A percentile compares a stretch with the other conserved stretches of the same genome.
phyloP scores from a whole-genome alignment of 2,329 filamentous ascomycete genomes.

The Microdochium paspali region DNA sequence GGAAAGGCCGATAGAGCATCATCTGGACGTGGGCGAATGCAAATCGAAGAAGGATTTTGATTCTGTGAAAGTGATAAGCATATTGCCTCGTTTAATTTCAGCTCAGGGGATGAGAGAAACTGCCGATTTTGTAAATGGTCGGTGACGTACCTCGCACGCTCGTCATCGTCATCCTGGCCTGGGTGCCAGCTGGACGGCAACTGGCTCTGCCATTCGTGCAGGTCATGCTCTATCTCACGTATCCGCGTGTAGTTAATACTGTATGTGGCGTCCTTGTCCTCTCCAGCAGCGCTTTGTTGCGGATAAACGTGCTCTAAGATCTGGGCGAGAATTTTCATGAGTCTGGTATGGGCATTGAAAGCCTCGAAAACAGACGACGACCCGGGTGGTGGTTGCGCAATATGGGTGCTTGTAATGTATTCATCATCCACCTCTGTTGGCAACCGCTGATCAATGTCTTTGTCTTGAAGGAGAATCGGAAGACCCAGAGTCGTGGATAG shows the following conservation, averaged over 20 bases:
- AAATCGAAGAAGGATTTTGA: conserved; percentile 63
- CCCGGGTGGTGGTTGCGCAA: conserved; percentile 40
- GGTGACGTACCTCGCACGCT: conserved; percentile 54
- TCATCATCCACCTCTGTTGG: conserved; percentile 56
- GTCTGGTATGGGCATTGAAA: conserved; percentile 49
- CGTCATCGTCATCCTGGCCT: conserved; percentile 56
- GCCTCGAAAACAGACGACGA: conserved; percentile 47
- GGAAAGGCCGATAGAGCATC: conserved; percentile 67
- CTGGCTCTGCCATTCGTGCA: conserved; percentile 49
- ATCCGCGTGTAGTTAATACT: conserved; percentile 50
- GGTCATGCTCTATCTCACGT: conserved; percentile 49
- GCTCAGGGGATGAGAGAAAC: too few species aligned
- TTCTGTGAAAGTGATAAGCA: conserved; percentile 17
- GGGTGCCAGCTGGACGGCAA: conserved; percentile 70
- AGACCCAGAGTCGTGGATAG: conserved; percentile 55
- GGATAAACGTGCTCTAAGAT: conserved; percentile 55
- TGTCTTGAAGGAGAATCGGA: conserved; percentile 46
- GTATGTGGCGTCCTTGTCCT: conserved; percentile 35
- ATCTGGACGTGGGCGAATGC: conserved; percentile 71
- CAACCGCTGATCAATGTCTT: conserved; percentile 54
- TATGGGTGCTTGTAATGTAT: conserved; percentile 46
- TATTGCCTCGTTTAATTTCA: too few species aligned
- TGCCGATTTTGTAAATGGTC: too few species aligned
- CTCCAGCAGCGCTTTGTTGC: conserved; percentile 38
- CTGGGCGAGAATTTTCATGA: conserved; percentile 50